Evolutionary conservation across 202 grass and related monocot species (phyloP).

Genomic region (Bolboschoenoplectus hybrid): DNA sequence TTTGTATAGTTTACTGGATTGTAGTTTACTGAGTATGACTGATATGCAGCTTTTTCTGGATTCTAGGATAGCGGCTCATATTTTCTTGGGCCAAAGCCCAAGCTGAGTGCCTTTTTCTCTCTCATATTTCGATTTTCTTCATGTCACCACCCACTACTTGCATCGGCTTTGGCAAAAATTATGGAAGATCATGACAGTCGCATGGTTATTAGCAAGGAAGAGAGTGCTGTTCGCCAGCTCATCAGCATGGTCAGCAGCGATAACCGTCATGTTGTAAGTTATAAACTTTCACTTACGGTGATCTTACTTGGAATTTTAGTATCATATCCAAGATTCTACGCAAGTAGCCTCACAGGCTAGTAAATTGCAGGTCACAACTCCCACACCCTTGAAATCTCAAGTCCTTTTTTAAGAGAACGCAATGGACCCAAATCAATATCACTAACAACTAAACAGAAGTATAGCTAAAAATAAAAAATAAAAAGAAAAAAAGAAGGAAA

Average conservation of each 20-base stretch:
- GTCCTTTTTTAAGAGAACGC: not conserved
- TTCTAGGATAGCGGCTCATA: constrained; percentile 96
- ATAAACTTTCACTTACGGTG: not conserved
- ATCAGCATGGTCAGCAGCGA: constrained; percentile 98
- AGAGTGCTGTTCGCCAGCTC: constrained; percentile 85
- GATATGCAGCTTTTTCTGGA: constrained; percentile 30
- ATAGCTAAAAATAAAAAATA: not conserved
- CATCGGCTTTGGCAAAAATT: constrained; percentile 92
- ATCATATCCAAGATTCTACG: not conserved
- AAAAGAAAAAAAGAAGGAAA: not conserved
- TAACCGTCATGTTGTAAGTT: constrained; percentile 87
- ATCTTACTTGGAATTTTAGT: constrained; percentile 2
- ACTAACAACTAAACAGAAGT: not conserved
- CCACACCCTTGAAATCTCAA: constrained; percentile 29
- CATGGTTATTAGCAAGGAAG: constrained; percentile 90
- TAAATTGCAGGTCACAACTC: not conserved
- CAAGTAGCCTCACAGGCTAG: not conserved
- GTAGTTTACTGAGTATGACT: not conserved
- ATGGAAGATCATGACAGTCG: constrained; percentile 88
- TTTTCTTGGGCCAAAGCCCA: constrained; percentile 83
- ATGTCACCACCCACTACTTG: constrained; percentile 94
- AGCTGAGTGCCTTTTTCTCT: constrained; percentile 95
- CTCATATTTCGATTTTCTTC: constrained; percentile 99
- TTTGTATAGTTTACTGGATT: constrained; percentile 15
- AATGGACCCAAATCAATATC: not conserved